These are phyloP conservation scores for Ophiostoma quercus DNA, from an alignment of 2,329 filamentous ascomycete genomes.

Conservation along the genomic window DNA sequence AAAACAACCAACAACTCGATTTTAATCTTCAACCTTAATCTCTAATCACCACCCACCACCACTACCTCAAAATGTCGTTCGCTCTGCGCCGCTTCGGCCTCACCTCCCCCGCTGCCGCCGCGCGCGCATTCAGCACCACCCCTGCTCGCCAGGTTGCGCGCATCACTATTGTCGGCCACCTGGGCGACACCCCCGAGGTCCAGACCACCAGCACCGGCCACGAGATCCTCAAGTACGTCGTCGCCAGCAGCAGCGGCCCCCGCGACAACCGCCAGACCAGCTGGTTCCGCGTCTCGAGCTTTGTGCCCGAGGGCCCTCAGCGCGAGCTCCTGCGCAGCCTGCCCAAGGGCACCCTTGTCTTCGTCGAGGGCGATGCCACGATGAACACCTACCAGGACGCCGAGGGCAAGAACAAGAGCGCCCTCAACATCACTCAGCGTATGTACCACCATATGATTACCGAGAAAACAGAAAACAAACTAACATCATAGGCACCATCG, in stretches of 20 bases:
- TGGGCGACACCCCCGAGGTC: conserved; percentile 74
- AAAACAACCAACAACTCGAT: neutral
- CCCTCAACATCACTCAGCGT: conserved; percentile 75
- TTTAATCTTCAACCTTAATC: neutral
- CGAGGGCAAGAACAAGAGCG: conserved; percentile 61
- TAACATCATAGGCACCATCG: conserved; percentile 38
- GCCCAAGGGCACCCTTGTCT: conserved; percentile 77
- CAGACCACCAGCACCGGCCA: conserved; percentile 62
- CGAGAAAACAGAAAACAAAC: neutral
- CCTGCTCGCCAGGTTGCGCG: conserved; percentile 62
- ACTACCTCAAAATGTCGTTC: conserved; percentile 8
- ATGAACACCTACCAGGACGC: conserved; percentile 62
- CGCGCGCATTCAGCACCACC: conserved; percentile 72
- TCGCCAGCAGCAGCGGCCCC: conserved; percentile 64
- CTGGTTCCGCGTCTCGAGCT: conserved; percentile 79
- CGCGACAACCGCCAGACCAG: conserved; percentile 69
- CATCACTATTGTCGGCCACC: conserved; percentile 81
- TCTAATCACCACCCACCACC: neutral
- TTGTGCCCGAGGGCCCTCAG: conserved; percentile 59
- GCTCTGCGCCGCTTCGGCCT: conserved; percentile 16
- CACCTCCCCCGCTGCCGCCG: conserved; percentile 37
- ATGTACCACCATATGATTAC: conserved; percentile 39
- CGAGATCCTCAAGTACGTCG: conserved; percentile 69
- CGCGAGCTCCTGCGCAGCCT: conserved; percentile 68
- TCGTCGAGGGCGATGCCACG: conserved; percentile 74